phyloP scores from a whole-genome alignment of 805 yeast species.

The Yarrowia keelungensis region DNA sequence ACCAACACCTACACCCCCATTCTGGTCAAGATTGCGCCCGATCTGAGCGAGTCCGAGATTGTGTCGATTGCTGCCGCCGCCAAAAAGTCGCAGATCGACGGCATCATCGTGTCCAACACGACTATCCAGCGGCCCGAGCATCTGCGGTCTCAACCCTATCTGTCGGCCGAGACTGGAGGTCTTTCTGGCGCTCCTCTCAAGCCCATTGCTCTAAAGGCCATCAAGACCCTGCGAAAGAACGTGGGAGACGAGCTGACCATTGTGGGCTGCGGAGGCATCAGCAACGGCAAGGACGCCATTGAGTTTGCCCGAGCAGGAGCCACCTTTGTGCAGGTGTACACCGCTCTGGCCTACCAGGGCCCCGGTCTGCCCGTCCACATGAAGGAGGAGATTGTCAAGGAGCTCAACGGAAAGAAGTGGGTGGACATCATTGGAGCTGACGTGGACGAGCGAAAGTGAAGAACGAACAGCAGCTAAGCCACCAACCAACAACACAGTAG shows the following conservation, averaged over 20 bases:
- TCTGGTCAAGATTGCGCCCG: constrained; percentile 93
- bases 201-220: constrained; percentile 74
- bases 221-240: constrained; percentile 72
- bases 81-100: constrained; percentile 78
- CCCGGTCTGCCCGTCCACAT: constrained; percentile 78
- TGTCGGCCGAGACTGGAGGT: constrained; percentile 77
- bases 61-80: constrained; percentile 83
- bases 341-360: constrained; percentile 90
- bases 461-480: not conserved
- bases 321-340: constrained; percentile 82
- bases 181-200: constrained; percentile 92
- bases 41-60: constrained; percentile 79
- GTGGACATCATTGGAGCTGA: constrained; percentile 56
- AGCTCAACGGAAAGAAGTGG: constrained; percentile 88
- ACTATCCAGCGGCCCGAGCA: constrained; percentile 80
- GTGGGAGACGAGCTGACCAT: constrained; percentile 78
- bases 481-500: too few species aligned
- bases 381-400: constrained; percentile 63
- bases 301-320: constrained; percentile 96
- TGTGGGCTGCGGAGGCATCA: constrained; percentile 94
- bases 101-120: constrained; percentile 91
- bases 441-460: constrained; percentile 10
- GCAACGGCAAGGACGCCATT: constrained; percentile 84
- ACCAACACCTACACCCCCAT: constrained; percentile 67
- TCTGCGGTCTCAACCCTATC: constrained; percentile 58